Evolutionary conservation across 352 stramenopile genomes (phyloP).

Genomic region (Aphanomyces invadans): DNA sequence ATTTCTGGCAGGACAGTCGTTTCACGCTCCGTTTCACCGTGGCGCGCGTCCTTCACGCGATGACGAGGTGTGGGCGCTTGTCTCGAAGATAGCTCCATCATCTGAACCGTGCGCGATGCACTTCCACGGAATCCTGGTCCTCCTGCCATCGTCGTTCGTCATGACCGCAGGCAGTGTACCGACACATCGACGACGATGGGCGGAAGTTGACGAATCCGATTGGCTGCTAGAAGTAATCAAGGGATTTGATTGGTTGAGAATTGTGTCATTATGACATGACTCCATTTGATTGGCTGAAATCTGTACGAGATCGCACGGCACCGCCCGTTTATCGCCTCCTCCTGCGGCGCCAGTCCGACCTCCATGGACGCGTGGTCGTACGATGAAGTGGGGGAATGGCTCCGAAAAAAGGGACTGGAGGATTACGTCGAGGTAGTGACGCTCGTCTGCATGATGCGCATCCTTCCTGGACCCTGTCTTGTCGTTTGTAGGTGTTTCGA

Average conservation of each 20-base stretch:
- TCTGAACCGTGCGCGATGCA: too few species aligned
- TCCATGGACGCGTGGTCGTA: constrained; percentile 31
- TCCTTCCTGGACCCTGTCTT: background rate
- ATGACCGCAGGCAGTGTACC: background rate
- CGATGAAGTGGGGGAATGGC: constrained; percentile 36
- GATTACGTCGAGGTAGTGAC: constrained; percentile 29
- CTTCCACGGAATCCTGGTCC: too few species aligned
- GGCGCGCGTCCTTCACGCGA: too few species aligned
- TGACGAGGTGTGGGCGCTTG: too few species aligned
- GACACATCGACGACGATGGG: background rate
- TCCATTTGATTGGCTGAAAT: background rate
- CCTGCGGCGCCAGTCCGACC: background rate
- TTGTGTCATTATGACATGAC: background rate
- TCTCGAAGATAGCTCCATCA: too few species aligned
- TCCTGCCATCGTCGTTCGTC: too few species aligned
- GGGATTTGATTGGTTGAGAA: background rate
- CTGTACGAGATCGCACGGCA: background rate
- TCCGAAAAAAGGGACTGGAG: constrained; percentile 29
- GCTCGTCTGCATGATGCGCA: background rate
- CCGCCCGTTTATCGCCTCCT: background rate
- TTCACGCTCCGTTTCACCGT: background rate
- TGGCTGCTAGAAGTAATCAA: background rate
- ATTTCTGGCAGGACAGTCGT: background rate
- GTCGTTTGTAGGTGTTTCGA: constrained; percentile 33
- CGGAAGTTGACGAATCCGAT: background rate